These are phyloP conservation scores for Geotrichum restrictum DNA, from an alignment of 1,139 yeast genomes.

Conservation along the genomic window DNA sequence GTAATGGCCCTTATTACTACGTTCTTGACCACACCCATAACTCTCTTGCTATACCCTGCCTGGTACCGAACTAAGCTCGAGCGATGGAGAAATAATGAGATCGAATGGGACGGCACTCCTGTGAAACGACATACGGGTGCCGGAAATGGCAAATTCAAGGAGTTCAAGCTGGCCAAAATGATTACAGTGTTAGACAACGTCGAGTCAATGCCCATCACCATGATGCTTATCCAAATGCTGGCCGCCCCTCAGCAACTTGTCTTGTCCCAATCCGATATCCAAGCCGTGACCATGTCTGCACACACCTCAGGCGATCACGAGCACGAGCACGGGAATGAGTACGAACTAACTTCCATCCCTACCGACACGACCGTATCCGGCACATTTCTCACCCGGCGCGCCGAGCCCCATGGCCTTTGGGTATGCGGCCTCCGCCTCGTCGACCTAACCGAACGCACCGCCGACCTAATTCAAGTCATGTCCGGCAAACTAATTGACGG, in stretches of 20 bases:
- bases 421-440: slow-evolving; percentile 56
- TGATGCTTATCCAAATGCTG: slow-evolving; percentile 38
- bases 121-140: slow-evolving; percentile 13
- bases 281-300: not conserved
- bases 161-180: slow-evolving; percentile 23
- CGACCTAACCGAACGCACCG: slow-evolving; percentile 61
- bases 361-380: slow-evolving; percentile 26
- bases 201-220: slow-evolving; percentile 30
- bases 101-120: slow-evolving; percentile 43
- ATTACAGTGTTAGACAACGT: slow-evolving; percentile 28
- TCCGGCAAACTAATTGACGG: slow-evolving; percentile 37
- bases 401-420: slow-evolving; percentile 34
- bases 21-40: slow-evolving; percentile 68
- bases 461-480: slow-evolving; percentile 65
- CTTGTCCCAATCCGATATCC: not conserved
- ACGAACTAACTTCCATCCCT: slow-evolving; percentile 23
- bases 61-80: slow-evolving; percentile 54
- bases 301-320: not conserved
- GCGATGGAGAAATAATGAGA: slow-evolving; percentile 42
- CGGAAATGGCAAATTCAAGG: slow-evolving; percentile 17
- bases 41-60: slow-evolving; percentile 54
- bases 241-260: slow-evolving; percentile 19
- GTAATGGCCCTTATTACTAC: slow-evolving; percentile 77
- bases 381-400: slow-evolving; percentile 24
- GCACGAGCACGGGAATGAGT: slow-evolving; percentile 11